Conservation (phyloP, 495 filamentous ascomycete species). For the Neurospora sp. region DNA sequence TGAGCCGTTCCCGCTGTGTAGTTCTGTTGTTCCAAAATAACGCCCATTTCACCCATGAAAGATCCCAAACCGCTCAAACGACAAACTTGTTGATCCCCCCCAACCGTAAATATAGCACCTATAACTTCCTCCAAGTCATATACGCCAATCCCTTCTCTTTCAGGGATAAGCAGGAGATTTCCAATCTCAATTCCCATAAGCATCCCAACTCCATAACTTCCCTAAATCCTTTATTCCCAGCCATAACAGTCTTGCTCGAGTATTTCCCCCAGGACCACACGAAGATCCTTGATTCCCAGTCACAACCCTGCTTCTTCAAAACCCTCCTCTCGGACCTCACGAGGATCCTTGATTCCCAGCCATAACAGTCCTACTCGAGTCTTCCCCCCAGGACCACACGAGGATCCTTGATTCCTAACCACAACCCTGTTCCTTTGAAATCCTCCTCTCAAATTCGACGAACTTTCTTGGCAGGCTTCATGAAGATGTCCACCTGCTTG, state of each 20-base stretch:
- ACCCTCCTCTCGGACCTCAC: background rate
- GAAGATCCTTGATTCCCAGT: background rate
- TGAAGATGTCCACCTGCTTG: slow-evolving; percentile 25
- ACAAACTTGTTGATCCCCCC: background rate
- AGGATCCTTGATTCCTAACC: background rate
- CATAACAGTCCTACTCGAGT: background rate
- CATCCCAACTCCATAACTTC: background rate
- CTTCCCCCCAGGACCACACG: background rate
- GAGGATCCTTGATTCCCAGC: background rate
- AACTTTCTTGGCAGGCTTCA: slow-evolving; percentile 15
- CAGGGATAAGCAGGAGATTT: background rate
- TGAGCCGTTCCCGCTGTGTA: background rate
- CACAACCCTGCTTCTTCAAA: background rate
- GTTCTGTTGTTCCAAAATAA: background rate
- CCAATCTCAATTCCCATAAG: background rate
- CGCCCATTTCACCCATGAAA: background rate
- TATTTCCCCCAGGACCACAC: background rate
- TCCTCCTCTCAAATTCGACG: background rate
- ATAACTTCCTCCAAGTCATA: background rate
- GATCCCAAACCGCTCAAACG: background rate
- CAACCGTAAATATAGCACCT: background rate
- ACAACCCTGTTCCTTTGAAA: background rate
- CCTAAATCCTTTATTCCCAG: background rate
- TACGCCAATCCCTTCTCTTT: background rate
- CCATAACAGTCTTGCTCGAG: background rate